Evolutionary conservation across 2,329 filamentous ascomycete genomes (phyloP), one percentile per base, ranked within the genome.

Genomic region (Hypoxylon sp.): DNA sequence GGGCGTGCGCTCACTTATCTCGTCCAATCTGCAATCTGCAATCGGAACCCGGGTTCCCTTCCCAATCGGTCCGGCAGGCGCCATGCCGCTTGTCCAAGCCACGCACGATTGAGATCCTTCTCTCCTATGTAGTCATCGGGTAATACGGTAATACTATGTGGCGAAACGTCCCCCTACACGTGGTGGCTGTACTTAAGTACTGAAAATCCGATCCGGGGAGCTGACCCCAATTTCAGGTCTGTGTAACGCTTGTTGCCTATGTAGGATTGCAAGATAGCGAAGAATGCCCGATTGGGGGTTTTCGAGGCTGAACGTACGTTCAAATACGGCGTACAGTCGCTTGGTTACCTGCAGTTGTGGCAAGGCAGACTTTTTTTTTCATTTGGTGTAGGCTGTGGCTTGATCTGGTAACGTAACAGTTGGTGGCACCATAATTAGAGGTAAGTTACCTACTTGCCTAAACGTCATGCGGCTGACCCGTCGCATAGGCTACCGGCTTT

Each of bases 1-100:
- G 30, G 48, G 14, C 48, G 30, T 5, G 7, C 49, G 25, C 25
- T 34, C 7, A 38, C 60, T 25, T 51, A n/a, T 11, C 36, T 49
- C 32, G 10, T 34, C 49, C 49, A 45, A 41, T 43, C 41, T 14
- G 41, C 41, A 48, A 30, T 53, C 52, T 34, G 30, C 52, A 19
- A 23, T 52, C 28, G 53, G 30, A 43, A 34, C 41, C 36, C 21
- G 43, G 34, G 13, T 25, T 48, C 23, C 36, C 30, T 52, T 53
- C 38, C 45, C 32, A 56, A 65, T 68, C 65, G 65, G 65, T 6
- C 65, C 65, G 65, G 57, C 28, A n/a, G 21, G 48, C 64, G 60
- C 65, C 60, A 55, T 65, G 45, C 38, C 58, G 58, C 43, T 51
- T 51, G 46, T 17, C 48, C 53, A 58, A 68, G 65, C 65, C 65